Percentiles rank a stretch among this genome's conserved stretches.
Evolutionary conservation across 257 asterid species (phyloP).

Genomic region (Ilex aquifolium): DNA sequence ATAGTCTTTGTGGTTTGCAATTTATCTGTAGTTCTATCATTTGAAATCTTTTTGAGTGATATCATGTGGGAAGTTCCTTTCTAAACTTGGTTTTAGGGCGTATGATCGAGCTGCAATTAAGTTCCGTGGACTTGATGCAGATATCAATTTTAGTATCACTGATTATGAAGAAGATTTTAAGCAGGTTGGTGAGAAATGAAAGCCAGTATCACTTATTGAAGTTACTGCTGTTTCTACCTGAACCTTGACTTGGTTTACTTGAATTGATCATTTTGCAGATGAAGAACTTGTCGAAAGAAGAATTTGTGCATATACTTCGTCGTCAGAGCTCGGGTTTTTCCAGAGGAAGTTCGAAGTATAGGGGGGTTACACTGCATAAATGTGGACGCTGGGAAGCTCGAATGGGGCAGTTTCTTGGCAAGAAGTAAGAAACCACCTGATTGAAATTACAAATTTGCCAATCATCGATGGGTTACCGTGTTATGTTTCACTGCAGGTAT

Average conservation of each 20-base stretch:
- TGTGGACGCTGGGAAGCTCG: slow-evolving; percentile 99
- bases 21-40: slow-evolving; percentile 9
- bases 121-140: slow-evolving; percentile 92
- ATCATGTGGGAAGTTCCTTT: not conserved
- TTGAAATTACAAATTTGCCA: not conserved
- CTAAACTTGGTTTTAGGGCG: slow-evolving; percentile 48
- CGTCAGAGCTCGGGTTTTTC: slow-evolving; percentile 94
- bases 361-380: slow-evolving; percentile 95
- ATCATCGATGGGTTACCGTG: not conserved
- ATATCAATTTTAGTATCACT: slow-evolving; percentile 68
- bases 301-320: slow-evolving; percentile 87
- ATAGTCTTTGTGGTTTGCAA: slow-evolving; percentile 11
- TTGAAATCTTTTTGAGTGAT: slow-evolving; percentile 2
- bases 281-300: slow-evolving; percentile 81
- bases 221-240: not conserved
- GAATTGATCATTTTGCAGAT: slow-evolving; percentile 32
- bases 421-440: slow-evolving; percentile 57
- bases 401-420: slow-evolving; percentile 98
- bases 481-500: slow-evolving; percentile 59
- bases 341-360: slow-evolving; percentile 87
- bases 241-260: slow-evolving; percentile 5
- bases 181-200: slow-evolving; percentile 43
- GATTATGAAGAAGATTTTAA: slow-evolving; percentile 77
- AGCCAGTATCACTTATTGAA: slow-evolving; percentile 8
- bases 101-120: slow-evolving; percentile 95